phyloP scores from a whole-genome alignment of 1,284 basidiomycete genomes.

The Ustanciosporium gigantosporum region DNA sequence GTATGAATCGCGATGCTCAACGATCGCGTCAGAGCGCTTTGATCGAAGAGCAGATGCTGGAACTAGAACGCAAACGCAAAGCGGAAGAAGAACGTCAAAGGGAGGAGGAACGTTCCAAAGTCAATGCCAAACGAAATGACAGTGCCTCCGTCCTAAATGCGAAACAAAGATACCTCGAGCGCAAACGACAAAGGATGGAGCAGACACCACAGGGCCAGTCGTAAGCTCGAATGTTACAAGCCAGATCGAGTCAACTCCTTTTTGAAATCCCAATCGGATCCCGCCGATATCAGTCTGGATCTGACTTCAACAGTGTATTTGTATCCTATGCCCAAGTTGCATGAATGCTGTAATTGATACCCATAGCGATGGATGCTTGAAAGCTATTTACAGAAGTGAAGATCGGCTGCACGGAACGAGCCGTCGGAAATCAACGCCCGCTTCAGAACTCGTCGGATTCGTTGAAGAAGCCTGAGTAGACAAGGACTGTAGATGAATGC shows the following conservation, averaged over 20 bases:
- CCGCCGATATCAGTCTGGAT: not conserved
- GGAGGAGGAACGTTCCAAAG: conserved; percentile 11
- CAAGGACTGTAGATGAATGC: conserved; percentile 31
- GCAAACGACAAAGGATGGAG: conserved; percentile 58
- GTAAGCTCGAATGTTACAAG: too few species aligned
- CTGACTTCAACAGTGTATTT: too few species aligned
- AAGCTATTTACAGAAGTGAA: conserved; percentile 20
- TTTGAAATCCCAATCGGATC: too few species aligned
- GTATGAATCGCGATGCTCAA: conserved; percentile 38
- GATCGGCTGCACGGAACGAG: too few species aligned
- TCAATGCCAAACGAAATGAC: conserved; percentile 36
- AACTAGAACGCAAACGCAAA: conserved; percentile 31
- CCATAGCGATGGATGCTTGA: not conserved
- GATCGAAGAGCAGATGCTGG: conserved; percentile 51
- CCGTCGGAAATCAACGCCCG: too few species aligned
- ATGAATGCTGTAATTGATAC: conserved; percentile 1
- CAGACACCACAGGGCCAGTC: not conserved
- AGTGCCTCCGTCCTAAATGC: conserved; percentile 27
- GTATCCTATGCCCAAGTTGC: not conserved
- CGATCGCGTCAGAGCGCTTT: conserved; percentile 32
- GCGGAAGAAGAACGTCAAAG: conserved; percentile 21
- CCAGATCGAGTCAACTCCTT: too few species aligned
- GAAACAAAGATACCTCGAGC: conserved; percentile 61
- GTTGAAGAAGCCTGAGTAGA: conserved; percentile 55
- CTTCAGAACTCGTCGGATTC: conserved; percentile 50